Conservation (phyloP, 192 early-diverging fungal genomes). For the Podila epicladia region DNA sequence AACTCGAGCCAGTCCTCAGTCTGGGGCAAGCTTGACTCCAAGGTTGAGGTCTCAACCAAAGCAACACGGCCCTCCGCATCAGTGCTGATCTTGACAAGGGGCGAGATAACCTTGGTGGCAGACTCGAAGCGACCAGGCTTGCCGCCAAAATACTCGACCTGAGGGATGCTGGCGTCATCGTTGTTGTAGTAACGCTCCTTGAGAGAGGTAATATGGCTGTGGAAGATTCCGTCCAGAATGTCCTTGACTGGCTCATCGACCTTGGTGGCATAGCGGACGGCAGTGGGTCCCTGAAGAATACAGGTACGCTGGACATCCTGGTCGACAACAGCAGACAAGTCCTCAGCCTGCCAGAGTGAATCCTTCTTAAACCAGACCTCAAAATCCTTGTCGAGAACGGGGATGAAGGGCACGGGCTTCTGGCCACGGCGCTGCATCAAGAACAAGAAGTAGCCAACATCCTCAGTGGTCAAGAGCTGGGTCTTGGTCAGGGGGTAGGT, state of each 20-base stretch:
- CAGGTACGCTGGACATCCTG: slow-evolving; percentile 85
- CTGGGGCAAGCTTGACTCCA: slow-evolving; percentile 63
- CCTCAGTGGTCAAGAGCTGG: slow-evolving; percentile 85
- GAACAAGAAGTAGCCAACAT: slow-evolving; percentile 85
- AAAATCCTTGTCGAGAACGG: slow-evolving; percentile 88
- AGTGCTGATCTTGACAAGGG: slow-evolving; percentile 55
- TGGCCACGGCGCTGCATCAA: slow-evolving; percentile 78
- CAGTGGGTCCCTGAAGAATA: slow-evolving; percentile 92
- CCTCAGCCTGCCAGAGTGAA: slow-evolving; percentile 89
- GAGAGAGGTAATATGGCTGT: slow-evolving; percentile 78
- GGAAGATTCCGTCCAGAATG: slow-evolving; percentile 87
- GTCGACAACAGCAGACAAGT: slow-evolving; percentile 83
- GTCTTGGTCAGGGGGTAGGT: slow-evolving; percentile 71
- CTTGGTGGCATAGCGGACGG: slow-evolving; percentile 74
- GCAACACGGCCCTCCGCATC: slow-evolving; percentile 58
- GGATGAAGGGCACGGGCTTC: slow-evolving; percentile 92
- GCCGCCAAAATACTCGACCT: slow-evolving; percentile 82
- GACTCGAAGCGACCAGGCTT: slow-evolving; percentile 39
- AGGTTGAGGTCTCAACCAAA: slow-evolving; percentile 63
- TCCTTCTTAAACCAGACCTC: slow-evolving; percentile 92
- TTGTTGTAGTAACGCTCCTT: slow-evolving; percentile 76
- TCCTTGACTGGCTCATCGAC: slow-evolving; percentile 90
- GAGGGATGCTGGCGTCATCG: slow-evolving; percentile 70
- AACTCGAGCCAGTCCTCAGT: slow-evolving; percentile 73
- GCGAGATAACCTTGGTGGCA: slow-evolving; percentile 29